Evolutionary conservation across 805 yeast genomes (phyloP), one percentile per base, ranked within the genome.

Genomic region (Candida vaughaniae): DNA sequence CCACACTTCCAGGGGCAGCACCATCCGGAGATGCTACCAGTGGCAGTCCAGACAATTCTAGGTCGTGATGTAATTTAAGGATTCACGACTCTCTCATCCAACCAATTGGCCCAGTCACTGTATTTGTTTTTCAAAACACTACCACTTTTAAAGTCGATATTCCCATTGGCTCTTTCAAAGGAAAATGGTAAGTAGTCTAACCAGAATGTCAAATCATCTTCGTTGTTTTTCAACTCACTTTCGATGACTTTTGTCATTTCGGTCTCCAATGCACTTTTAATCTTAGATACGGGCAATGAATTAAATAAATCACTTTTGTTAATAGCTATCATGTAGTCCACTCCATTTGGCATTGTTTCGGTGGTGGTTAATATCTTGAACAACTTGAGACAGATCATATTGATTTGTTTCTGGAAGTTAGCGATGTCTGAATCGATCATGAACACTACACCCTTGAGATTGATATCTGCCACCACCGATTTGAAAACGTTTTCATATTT

Each of bases 281-380:
- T 75, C 52, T 83, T 80, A 34, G 61, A 50, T 7, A 80, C 69
- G 15, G 93, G 91, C 48, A 87, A 75, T 11, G 95, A 77, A 43
- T 88, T 86, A 64, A 93, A 93, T 26, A 82, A 73, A 50, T 93
- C 98, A 35, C 76, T 74, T 58, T 91, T 91, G 65, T 91, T 91
- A 43, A 93, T 80, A 12, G 90, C 93, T 41, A 93, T 62, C 32
- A 85, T 64, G 28, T 85, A 69, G 53, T 86, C 91, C 16, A 85
- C 72, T 3, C 95, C 95, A 43, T 76, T 78, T 12, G 80, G 77
- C 34, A 71, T 64, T 47, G 61, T 63, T 54, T 87, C 97, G 2
- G 91, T 78, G 12, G 69, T 51, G 26, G 74, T 64, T 29, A 89
- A 68, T 28, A 88, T 62, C 32, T 75, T 68, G 55, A 80, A 73